Conservation (phyloP, 257 asterid genomes). For the Osmanthus fragrans region DNA sequence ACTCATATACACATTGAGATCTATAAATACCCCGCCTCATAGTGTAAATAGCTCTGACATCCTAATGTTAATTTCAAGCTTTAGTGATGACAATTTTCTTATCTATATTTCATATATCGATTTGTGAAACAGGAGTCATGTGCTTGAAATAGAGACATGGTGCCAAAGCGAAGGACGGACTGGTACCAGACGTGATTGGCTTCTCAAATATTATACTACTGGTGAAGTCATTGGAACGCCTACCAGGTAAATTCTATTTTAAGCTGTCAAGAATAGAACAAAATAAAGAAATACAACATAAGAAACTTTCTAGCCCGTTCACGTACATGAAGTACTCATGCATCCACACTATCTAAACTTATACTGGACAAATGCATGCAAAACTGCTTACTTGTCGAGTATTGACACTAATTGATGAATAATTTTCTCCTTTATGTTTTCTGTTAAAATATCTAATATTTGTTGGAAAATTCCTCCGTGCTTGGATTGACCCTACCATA, state of each 20-base stretch:
- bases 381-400: neutral
- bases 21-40: too few relatives aligned
- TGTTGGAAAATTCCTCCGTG: too few relatives aligned
- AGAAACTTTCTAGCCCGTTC: neutral
- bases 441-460: too few relatives aligned
- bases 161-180: conserved; percentile 91
- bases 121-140: conserved; percentile 24
- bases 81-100: too few relatives aligned
- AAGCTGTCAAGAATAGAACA: neutral
- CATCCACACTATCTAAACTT: too few relatives aligned
- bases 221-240: conserved; percentile 95
- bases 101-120: too few relatives aligned
- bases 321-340: neutral
- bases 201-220: conserved; percentile 70
- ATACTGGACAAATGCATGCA: too few relatives aligned
- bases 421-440: neutral
- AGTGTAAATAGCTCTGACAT: neutral
- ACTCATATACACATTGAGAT: too few relatives aligned
- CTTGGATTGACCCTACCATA: too few relatives aligned
- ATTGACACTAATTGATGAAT: neutral
- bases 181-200: conserved; percentile 94
- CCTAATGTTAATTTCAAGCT: too few relatives aligned
- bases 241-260: conserved; percentile 55
- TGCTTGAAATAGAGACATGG: conserved; percentile 97
- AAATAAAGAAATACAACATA: neutral